Conservation (phyloP, 768 basidiomycete species). For the Rossbeevera mucosa region DNA sequence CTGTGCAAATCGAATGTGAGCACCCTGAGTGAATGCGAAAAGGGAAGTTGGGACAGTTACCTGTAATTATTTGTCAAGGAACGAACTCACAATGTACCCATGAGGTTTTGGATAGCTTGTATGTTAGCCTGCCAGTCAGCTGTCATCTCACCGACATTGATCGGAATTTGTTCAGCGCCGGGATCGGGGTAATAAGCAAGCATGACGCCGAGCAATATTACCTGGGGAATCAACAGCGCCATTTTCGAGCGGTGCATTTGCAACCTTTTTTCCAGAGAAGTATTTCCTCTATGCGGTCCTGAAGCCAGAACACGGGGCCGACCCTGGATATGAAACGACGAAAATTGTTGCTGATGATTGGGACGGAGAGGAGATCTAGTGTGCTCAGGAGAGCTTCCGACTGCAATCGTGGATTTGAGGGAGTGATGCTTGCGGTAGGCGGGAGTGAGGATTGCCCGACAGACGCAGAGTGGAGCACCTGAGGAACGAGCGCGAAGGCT, state of each 20-base stretch:
- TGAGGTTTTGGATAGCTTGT: conserved; percentile 87
- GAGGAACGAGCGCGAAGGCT: conserved; percentile 37
- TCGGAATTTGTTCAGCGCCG: conserved; percentile 31
- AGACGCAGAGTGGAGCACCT: conserved; percentile 30
- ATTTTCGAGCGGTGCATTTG: conserved; percentile 69
- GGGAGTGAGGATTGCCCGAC: conserved; percentile 3
- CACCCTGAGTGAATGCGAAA: too few relatives aligned
- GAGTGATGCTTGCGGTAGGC: conserved; percentile 13
- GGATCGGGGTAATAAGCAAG: conserved; percentile 55
- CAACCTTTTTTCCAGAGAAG: conserved; percentile 76
- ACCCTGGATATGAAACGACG: conserved; percentile 70
- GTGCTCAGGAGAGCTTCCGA: conserved; percentile 43
- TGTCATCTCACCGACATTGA: conserved; percentile 52
- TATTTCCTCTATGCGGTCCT: conserved; percentile 83
- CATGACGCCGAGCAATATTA: conserved; percentile 57
- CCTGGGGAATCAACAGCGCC: conserved; percentile 65
- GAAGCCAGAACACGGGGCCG: conserved; percentile 85
- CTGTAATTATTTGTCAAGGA: background rate
- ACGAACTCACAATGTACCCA: conserved; percentile 69
- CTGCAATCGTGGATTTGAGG: conserved; percentile 16
- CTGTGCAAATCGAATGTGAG: too few relatives aligned
- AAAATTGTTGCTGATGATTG: conserved; percentile 61
- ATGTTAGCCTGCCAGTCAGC: conserved; percentile 84
- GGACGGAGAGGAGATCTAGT: conserved; percentile 69
- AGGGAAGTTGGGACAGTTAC: conserved; percentile 28